Evolutionary conservation across 2,329 filamentous ascomycete genomes (phyloP).

Genomic region (Orbilia quercus): DNA sequence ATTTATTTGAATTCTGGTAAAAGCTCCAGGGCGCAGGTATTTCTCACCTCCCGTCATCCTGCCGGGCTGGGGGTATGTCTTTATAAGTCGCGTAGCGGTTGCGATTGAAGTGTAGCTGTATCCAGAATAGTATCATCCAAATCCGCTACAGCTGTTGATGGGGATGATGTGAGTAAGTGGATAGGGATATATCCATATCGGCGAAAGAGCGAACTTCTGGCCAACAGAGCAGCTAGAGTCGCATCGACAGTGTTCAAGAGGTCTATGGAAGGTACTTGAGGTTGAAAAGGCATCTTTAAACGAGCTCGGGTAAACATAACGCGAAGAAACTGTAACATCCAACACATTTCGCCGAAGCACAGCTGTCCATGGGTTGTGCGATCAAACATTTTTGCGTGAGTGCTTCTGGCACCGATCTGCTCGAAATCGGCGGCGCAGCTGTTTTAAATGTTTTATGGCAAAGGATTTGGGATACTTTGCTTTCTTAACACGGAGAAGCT

Average conservation of each 20-base stretch:
- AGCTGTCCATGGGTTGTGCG: neutral
- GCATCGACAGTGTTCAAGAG: neutral
- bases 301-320: too few relatives aligned
- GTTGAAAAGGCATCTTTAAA: neutral
- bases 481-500: too few relatives aligned
- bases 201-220: conserved; percentile 1
- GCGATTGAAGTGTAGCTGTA: conserved; percentile 12
- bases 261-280: neutral
- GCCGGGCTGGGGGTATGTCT: neutral
- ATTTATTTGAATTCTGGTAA: neutral
- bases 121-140: conserved; percentile 13
- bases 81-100: neutral
- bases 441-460: too few relatives aligned
- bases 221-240: too few relatives aligned
- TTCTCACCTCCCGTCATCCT: conserved; percentile 38
- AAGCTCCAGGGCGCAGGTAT: neutral
- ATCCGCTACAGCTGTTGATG: neutral
- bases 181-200: conserved; percentile 22
- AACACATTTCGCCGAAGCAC: neutral
- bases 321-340: neutral
- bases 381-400: neutral
- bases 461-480: too few relatives aligned
- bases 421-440: too few relatives aligned
- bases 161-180: conserved; percentile 6
- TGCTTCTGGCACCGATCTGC: too few relatives aligned